These are phyloP conservation scores for Balakata baccata DNA, from an alignment of 345 rosid genomes.

Conservation along the genomic window DNA sequence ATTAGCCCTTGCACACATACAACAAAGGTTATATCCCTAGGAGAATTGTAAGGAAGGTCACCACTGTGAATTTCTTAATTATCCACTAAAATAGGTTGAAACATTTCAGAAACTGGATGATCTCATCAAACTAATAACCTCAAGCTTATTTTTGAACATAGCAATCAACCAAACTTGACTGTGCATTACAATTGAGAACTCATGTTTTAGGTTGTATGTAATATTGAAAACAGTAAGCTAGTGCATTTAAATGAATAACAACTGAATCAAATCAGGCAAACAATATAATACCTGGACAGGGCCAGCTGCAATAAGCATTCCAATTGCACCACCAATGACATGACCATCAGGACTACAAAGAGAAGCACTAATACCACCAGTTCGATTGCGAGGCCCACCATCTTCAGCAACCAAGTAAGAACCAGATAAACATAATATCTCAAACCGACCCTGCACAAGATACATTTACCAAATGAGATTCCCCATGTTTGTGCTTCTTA, in stretches of 20 bases:
- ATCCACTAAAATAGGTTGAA: not conserved
- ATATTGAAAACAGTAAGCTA: not conserved
- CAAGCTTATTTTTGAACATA: too few relatives aligned
- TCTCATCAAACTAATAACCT: too few relatives aligned
- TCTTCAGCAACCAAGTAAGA: slow-evolving; percentile 88
- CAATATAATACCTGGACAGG: slow-evolving; percentile 65
- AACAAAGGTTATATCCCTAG: too few relatives aligned
- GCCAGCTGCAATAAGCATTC: slow-evolving; percentile 72
- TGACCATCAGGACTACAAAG: slow-evolving; percentile 90
- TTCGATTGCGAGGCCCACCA: slow-evolving; percentile 69
- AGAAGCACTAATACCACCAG: slow-evolving; percentile 91
- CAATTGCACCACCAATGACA: slow-evolving; percentile 87
- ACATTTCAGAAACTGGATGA: not conserved
- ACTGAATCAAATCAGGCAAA: not conserved
- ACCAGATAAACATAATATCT: slow-evolving; percentile 92
- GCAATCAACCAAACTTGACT: too few relatives aligned
- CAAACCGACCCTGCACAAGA: slow-evolving; percentile 72
- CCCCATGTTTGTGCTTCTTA: too few relatives aligned
- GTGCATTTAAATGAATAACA: not conserved
- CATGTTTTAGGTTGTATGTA: not conserved
- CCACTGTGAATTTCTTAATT: not conserved
- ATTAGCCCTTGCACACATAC: not conserved
- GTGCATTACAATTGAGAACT: too few relatives aligned
- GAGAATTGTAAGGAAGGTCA: too few relatives aligned
- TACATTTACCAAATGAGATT: slow-evolving; percentile 30